Conservation (phyloP, 2,329 filamentous ascomycete species). For the Dothideomycetes sp. region DNA sequence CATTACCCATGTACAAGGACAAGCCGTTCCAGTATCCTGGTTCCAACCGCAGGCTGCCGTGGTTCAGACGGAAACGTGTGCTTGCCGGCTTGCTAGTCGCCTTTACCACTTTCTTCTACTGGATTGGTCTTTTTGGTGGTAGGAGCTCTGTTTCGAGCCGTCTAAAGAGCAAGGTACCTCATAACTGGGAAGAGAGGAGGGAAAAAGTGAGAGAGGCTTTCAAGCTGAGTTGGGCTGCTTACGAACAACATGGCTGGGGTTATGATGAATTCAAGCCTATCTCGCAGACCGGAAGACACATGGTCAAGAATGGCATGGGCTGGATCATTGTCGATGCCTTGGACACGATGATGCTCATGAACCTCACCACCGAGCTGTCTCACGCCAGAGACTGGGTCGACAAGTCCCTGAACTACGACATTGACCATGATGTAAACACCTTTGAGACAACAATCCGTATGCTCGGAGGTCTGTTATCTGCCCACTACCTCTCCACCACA, state of each 20-base stretch:
- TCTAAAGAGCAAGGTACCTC: neutral
- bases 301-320: slow-evolving; percentile 81
- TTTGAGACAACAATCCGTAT: slow-evolving; percentile 98
- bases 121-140: slow-evolving; percentile 52
- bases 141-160: neutral
- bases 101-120: slow-evolving; percentile 56
- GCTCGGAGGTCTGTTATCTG: slow-evolving; percentile 84
- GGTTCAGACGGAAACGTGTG: slow-evolving; percentile 57
- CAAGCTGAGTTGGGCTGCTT: slow-evolving; percentile 82
- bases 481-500: slow-evolving; percentile 83
- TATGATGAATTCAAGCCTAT: slow-evolving; percentile 82
- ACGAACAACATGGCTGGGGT: slow-evolving; percentile 89
- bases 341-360: slow-evolving; percentile 98
- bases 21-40: slow-evolving; percentile 74
- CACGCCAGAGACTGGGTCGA: slow-evolving; percentile 86
- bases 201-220: slow-evolving; percentile 84
- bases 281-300: slow-evolving; percentile 68
- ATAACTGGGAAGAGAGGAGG: slow-evolving; percentile 67
- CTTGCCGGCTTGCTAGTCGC: slow-evolving; percentile 45
- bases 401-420: slow-evolving; percentile 71
- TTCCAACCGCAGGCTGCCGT: slow-evolving; percentile 46
- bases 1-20: slow-evolving; percentile 94
- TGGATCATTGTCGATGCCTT: slow-evolving; percentile 98
- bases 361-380: slow-evolving; percentile 73
- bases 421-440: slow-evolving; percentile 91